Evolutionary conservation across 192 early-diverging fungal genomes (phyloP).

Genomic region (Dissophora globulifera): DNA sequence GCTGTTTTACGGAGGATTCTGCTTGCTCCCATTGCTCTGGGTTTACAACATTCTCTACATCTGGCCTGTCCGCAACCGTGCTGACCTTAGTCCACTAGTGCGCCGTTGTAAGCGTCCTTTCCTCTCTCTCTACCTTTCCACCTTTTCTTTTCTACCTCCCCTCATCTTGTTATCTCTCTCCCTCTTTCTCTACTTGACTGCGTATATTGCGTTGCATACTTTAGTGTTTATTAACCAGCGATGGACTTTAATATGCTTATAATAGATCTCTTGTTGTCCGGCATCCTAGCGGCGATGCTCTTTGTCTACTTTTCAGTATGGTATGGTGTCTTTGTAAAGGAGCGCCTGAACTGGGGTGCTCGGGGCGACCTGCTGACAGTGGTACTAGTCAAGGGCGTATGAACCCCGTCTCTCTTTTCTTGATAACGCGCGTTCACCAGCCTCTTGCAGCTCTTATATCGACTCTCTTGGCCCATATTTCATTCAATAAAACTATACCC

Average conservation of each 20-base stretch:
- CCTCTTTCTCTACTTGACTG: too few relatives aligned
- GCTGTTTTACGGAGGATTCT: constrained; percentile 68
- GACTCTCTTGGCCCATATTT: too few relatives aligned
- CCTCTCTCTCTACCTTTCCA: neutral
- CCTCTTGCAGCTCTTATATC: too few relatives aligned
- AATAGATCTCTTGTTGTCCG: constrained; percentile 67
- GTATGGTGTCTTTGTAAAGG: constrained; percentile 69
- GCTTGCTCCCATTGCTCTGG: constrained; percentile 74
- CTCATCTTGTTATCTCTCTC: neutral
- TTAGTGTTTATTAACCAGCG: too few relatives aligned
- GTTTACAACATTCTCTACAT: constrained; percentile 76
- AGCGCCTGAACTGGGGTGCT: constrained; percentile 68
- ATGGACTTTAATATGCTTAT: too few relatives aligned
- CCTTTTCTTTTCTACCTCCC: neutral
- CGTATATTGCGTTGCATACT: too few relatives aligned
- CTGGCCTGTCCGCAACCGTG: constrained; percentile 63
- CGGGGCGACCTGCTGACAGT: constrained; percentile 65
- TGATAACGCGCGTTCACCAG: too few relatives aligned
- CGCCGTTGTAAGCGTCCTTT: constrained; percentile 59
- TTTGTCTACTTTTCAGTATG: constrained; percentile 64
- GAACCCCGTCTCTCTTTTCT: too few relatives aligned
- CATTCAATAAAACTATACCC: too few relatives aligned
- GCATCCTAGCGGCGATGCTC: constrained; percentile 58
- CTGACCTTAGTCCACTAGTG: constrained; percentile 61
- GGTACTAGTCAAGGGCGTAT: constrained; percentile 59